A percentile compares a stretch with the other conserved stretches of the same genome.
phyloP scores from a whole-genome alignment of 768 basidiomycete species.

The Termitomyces sp. region DNA sequence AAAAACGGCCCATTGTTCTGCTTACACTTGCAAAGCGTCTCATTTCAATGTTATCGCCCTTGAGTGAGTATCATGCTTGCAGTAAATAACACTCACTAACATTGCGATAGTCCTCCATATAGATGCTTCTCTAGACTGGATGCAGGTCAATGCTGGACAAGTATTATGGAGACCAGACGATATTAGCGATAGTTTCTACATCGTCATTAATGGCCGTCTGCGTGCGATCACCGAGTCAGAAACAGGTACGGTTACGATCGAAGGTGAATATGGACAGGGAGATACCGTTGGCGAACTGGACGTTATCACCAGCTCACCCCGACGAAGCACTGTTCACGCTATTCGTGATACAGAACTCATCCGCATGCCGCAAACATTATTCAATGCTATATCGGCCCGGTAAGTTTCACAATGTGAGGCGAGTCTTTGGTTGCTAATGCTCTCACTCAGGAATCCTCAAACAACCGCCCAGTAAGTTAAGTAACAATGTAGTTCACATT shows the following conservation, averaged over 20 bases:
- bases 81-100: neutral
- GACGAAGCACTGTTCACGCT: slow-evolving; percentile 90
- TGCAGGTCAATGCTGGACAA: slow-evolving; percentile 94
- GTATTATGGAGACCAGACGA: slow-evolving; percentile 92
- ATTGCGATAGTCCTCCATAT: slow-evolving; percentile 77
- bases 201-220: slow-evolving; percentile 94
- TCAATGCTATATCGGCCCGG: slow-evolving; percentile 94
- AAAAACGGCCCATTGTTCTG: slow-evolving; percentile 92
- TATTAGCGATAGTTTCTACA: slow-evolving; percentile 92
- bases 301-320: slow-evolving; percentile 86
- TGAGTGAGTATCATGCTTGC: slow-evolving; percentile 48
- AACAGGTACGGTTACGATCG: slow-evolving; percentile 70
- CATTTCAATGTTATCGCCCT: slow-evolving; percentile 89
- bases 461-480: slow-evolving; percentile 71
- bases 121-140: slow-evolving; percentile 96
- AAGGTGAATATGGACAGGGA: slow-evolving; percentile 94
- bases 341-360: slow-evolving; percentile 98
- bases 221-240: slow-evolving; percentile 83
- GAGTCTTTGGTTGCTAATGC: neutral
- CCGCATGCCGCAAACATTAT: slow-evolving; percentile 93
- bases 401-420: slow-evolving; percentile 21
- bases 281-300: slow-evolving; percentile 97
- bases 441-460: slow-evolving; percentile 59
- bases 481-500: neutral
- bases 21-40: slow-evolving; percentile 94